Base-by-base conservation (phyloP, 805 yeast genomes). In the Lipomyces orientalis region DNA sequence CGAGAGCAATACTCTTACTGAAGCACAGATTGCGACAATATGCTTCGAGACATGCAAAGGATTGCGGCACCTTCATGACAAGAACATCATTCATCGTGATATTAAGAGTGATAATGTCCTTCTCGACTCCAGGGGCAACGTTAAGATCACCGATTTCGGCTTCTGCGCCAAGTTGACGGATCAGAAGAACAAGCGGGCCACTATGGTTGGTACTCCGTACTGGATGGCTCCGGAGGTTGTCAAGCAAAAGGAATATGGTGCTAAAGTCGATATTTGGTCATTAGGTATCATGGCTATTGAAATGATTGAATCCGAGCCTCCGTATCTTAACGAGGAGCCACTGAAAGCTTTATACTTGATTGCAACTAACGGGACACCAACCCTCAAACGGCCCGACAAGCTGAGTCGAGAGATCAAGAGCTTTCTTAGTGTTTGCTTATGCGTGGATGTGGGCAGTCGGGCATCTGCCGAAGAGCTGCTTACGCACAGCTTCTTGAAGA, bases 101-200 rank as follows among this genome's bases (percentile, higher is more conserved):
- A 97, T 95, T 76, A 95, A 95, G 79, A 92, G 97, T 1, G 99
- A 97, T 72, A 95, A 95, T 78, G 97, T 95, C 59, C 81, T 95
- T 63, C 81, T 95, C 60, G 94, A 93, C 71, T 85, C 89, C 51
- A 83, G 83, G 55, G 97, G 97, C 12, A 88, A 90, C 65, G 96
- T 95, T 64, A 96, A 95, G 79, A 87, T 95, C 65, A 96, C 99
- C 0, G 99, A 95, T 81, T 95, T 95, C 79, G 94, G 89, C 0
- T 90, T 90, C 74, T 91, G 91, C 79, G 95, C 95, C 19, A 89
- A 90, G 75, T 84, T 90, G 70, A 90, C 90, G 25, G 93, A 88
- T 73, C 87, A 87, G 75, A 83, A 89, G 62, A 83, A 86, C 68
- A 90, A 90, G 79, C 83, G 95, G 67, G 90, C 92, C 37, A 90